Evolutionary conservation across 2,329 filamentous ascomycete species (phyloP), one percentile per base, ranked within the genome.

Genomic region (Cercospora sesami): DNA sequence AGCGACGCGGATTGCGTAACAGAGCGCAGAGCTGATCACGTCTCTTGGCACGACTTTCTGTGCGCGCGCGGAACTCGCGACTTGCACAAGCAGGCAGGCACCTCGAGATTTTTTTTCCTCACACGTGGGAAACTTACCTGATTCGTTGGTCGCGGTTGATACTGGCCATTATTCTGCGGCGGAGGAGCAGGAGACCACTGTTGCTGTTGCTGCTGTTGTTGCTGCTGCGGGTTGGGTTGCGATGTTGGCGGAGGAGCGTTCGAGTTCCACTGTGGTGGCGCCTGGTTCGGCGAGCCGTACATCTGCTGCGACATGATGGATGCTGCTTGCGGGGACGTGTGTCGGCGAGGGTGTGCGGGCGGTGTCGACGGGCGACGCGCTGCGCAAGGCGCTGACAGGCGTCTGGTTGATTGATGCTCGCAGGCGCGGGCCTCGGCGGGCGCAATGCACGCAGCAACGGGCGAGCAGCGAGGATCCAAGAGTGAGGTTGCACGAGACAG

Each of bases 121-220:
- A 64, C 58, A 60, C 45, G 45, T 51, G 45, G 66, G 70, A 67
- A 66, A 76, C 75, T 75, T 73, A 78, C 76, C 69, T 77, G 76
- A 65, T 66, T 68, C 39, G 66, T 30, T 53, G 71, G 75, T 55
- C 76, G 71, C 30, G 74, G 76, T 63, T 74, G 68, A 66, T 77
- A 78, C 69, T 76, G 75, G 62, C 75, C 76, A 66, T 78, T 78
- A 65, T 78, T 78, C 28, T 74, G 74, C 33, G 75, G 63, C 55
- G 66, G 77, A 65, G 75, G 76, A 42, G 75, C 76, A 45, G 75
- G 75, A 75, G 73, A 76, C 51, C 68, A 65, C 36, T 42, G 26
- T 26, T 26, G 28, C 28, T 30, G 36, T 7, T 39, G 69, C 33
- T 68, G 72, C 28, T 67, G 72, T 28, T 70, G 62, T 21, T 30